Conservation (phyloP, 768 basidiomycete species). For the Auricularia cornea region DNA sequence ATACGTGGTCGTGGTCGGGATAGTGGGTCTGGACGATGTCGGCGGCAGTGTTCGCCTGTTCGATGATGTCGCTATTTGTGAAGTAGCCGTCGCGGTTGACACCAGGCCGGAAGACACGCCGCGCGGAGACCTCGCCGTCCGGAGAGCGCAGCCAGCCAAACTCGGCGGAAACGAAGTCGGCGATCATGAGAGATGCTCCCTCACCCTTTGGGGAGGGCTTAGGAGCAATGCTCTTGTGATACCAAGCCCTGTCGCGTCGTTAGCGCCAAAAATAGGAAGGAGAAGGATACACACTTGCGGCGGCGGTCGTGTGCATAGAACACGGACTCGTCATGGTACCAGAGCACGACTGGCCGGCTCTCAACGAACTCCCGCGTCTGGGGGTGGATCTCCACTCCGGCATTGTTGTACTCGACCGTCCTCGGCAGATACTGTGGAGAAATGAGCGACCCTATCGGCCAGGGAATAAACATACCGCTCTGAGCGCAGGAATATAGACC, state of each 20-base stretch:
- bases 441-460: background rate
- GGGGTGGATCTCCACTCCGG: background rate
- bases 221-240: conserved; percentile 6
- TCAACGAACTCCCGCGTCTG: background rate
- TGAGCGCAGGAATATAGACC: background rate
- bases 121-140: conserved; percentile 7
- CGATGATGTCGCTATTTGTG: conserved; percentile 14
- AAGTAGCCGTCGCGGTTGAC: conserved; percentile 7
- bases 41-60: conserved; percentile 9
- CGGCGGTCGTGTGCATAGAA: conserved; percentile 14
- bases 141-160: conserved; percentile 3
- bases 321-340: conserved; percentile 14
- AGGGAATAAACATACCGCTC: background rate
- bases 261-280: too few relatives aligned
- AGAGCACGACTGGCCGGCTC: background rate
- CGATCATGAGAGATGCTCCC: conserved; percentile 13
- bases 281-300: background rate
- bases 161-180: conserved; percentile 12
- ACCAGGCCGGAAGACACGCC: conserved; percentile 9
- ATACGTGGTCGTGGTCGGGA: conserved; percentile 6
- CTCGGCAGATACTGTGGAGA: background rate
- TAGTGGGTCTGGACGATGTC: conserved; percentile 13
- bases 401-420: background rate
- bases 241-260: conserved; percentile 2
- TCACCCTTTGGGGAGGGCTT: conserved; percentile 11